phyloP scores from a whole-genome alignment of 1,284 basidiomycete genomes.

The Ustilago trichophora region DNA sequence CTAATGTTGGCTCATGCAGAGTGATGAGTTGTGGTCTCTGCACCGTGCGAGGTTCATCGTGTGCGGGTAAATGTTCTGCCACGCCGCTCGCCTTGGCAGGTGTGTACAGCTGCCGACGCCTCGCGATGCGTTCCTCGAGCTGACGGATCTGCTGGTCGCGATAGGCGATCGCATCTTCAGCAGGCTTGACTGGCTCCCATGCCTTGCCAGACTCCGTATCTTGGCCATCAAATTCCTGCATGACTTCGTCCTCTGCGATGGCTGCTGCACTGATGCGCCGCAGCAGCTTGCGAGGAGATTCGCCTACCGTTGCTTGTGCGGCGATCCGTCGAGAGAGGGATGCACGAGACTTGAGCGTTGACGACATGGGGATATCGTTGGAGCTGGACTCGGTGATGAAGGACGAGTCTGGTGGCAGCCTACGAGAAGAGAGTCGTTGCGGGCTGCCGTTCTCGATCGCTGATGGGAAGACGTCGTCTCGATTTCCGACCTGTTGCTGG shows the following conservation, averaged over 20 bases:
- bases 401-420: conserved; percentile 35
- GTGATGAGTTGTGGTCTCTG: conserved; percentile 40
- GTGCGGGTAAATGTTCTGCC: neutral
- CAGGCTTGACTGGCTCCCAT: conserved; percentile 10
- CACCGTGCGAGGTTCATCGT: conserved; percentile 12
- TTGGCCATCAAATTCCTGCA: conserved; percentile 31
- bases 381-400: conserved; percentile 30
- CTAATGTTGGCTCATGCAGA: conserved; percentile 39
- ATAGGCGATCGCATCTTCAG: conserved; percentile 24
- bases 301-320: conserved; percentile 16
- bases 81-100: conserved; percentile 8
- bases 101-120: conserved; percentile 20
- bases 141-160: conserved; percentile 43
- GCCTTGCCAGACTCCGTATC: neutral
- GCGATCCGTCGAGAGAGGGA: conserved; percentile 31
- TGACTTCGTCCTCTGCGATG: conserved; percentile 48
- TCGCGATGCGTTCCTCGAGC: conserved; percentile 36
- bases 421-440: conserved; percentile 24
- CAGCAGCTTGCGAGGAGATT: conserved; percentile 54
- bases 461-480: conserved; percentile 18
- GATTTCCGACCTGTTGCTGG: neutral
- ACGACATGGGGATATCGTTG: conserved; percentile 41
- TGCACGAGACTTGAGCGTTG: conserved; percentile 39
- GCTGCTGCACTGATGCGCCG: conserved; percentile 51
- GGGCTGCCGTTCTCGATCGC: conserved; percentile 33